Base-by-base conservation (phyloP, 2,329 filamentous ascomycete genomes). In the Nemania sp. region DNA sequence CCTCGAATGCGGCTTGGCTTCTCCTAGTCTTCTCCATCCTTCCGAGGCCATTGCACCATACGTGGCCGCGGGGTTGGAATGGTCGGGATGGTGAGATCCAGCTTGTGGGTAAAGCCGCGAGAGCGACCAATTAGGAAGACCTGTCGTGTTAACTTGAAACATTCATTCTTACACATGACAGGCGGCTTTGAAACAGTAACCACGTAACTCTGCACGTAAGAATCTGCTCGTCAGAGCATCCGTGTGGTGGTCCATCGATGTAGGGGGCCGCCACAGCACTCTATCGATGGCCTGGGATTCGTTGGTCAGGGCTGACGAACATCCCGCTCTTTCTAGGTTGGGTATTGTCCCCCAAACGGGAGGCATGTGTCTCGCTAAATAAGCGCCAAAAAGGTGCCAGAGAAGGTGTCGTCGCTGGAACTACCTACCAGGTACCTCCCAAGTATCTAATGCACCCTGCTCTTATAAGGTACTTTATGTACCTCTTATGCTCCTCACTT, bases 71-170 rank as follows among this genome's bases (percentile, higher is more conserved):
- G 59, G 59, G 52, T 59, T 47, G 48, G 55, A 42, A 57, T 59
- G 52, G 54, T 45, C 50, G 43, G 55, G 43, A 57, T 59, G 52
- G 54, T 50, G 54, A 57, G 49, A 65, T 55, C 54, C 60, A 55
- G 42, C 20, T 45, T 45, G 53, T 49, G 62, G 59, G 52, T 49
- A 51, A 20, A 20, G 42, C 25, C 53, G 17, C n/a, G 18, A 40
- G 34, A 40, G 43, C 34, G 46, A 43, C 63, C 63, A 65, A 65
- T 65, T 32, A 46, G 17, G 32, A n/a, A 47, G 50, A 32, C 45
- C 29, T 37, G 60, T 32, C 39, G 47, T 54, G 32, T 60, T 54
- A 60, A 60, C 34, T 63, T 65, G 63, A 65, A 65, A 65, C 63
- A 58, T 47, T 57, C 54, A 55, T 53, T 54, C 56, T 51, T 54